These are phyloP conservation scores for Lasiosphaeria ovina DNA, from an alignment of 495 filamentous ascomycete genomes.

Conservation along the genomic window DNA sequence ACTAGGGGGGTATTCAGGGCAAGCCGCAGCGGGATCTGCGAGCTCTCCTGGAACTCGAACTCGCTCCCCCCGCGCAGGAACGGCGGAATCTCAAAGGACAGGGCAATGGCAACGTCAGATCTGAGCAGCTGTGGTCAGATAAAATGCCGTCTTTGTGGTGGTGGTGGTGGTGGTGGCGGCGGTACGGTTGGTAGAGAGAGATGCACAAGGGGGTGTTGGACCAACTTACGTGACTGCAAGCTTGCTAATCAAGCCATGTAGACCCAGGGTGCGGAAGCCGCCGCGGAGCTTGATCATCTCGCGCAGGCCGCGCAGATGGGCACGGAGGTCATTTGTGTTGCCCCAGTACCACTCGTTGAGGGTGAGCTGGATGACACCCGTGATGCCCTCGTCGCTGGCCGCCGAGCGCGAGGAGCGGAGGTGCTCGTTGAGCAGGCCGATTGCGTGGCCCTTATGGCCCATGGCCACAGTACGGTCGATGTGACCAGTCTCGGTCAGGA, in stretches of 20 bases:
- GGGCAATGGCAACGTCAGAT: constrained; percentile 32
- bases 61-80: constrained; percentile 25
- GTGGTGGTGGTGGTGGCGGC: background rate
- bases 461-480: constrained; percentile 35
- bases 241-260: constrained; percentile 39
- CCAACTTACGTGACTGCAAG: constrained; percentile 36
- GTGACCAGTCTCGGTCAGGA: constrained; percentile 38
- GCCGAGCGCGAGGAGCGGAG: constrained; percentile 26
- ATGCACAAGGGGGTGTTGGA: too few relatives aligned
- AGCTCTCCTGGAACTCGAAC: constrained; percentile 33
- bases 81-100: constrained; percentile 33
- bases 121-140: constrained; percentile 20
- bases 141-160: background rate
- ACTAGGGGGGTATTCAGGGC: constrained; percentile 39
- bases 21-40: constrained; percentile 28
- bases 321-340: constrained; percentile 26
- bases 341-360: constrained; percentile 43
- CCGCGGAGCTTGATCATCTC: constrained; percentile 37
- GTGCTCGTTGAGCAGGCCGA: constrained; percentile 37
- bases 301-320: constrained; percentile 33
- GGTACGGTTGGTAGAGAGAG: background rate
- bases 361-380: constrained; percentile 37
- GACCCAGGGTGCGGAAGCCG: constrained; percentile 35
- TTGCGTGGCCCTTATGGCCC: constrained; percentile 35
- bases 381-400: constrained; percentile 36